These are phyloP conservation scores for Metroxylon sagu DNA, from an alignment of 176 grass and related monocot species.

Conservation along the genomic window DNA sequence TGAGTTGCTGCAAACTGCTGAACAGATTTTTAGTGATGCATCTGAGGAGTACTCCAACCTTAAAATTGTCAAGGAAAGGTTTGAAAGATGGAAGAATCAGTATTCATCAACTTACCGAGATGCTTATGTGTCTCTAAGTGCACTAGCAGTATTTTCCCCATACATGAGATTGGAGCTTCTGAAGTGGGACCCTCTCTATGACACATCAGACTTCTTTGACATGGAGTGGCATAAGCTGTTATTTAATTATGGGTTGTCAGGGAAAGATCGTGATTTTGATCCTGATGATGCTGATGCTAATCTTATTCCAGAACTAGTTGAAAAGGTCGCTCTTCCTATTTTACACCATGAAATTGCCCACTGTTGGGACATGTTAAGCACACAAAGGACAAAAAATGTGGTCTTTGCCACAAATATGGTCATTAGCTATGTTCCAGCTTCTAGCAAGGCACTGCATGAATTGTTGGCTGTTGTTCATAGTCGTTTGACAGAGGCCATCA, in stretches of 20 bases:
- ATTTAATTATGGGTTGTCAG: constrained; percentile 45
- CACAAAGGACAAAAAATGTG: constrained; percentile 48
- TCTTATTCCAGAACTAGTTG: constrained; percentile 58
- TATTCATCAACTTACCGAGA: constrained; percentile 64
- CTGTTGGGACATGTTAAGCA: constrained; percentile 89
- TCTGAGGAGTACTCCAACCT: constrained; percentile 82
- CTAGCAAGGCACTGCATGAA: constrained; percentile 56
- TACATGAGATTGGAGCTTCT: constrained; percentile 87
- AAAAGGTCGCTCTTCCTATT: constrained; percentile 94
- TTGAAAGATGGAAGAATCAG: constrained; percentile 73
- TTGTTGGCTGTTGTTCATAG: constrained; percentile 43
- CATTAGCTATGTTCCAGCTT: constrained; percentile 49
- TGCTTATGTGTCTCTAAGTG: constrained; percentile 73
- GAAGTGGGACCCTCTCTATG: constrained; percentile 86
- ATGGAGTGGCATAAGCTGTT: constrained; percentile 81
- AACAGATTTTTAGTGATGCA: constrained; percentile 77
- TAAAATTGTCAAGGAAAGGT: constrained; percentile 79
- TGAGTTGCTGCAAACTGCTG: constrained; percentile 69
- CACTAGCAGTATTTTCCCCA: constrained; percentile 56
- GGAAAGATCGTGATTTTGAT: constrained; percentile 13
- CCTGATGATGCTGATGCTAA: constrained; percentile 45
- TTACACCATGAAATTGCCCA: constrained; percentile 77
- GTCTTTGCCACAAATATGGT: constrained; percentile 58
- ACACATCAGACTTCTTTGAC: constrained; percentile 47
- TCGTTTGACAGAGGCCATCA: constrained; percentile 57